Percentiles rank a stretch among this genome's conserved stretches.
Evolutionary conservation across 352 stramenopile species (phyloP).

Genomic region (Elongisporangium anandrum): DNA sequence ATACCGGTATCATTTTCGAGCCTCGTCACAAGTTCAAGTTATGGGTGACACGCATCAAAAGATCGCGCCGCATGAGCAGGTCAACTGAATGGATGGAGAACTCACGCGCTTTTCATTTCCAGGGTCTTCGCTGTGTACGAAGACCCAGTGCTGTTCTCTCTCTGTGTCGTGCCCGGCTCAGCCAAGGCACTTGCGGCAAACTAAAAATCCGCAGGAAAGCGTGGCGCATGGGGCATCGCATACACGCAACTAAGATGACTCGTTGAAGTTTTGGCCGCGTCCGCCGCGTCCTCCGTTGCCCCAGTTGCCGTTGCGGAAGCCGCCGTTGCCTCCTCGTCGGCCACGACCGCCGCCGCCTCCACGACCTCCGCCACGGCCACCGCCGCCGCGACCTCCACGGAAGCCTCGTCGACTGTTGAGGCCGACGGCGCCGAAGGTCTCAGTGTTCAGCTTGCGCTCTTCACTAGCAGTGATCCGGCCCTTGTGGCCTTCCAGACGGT

Average conservation of each 20-base stretch:
- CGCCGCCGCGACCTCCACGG: constrained; percentile 47
- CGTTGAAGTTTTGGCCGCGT: constrained; percentile 2
- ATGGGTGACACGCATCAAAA: neutral
- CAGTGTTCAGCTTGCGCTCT: constrained; percentile 85
- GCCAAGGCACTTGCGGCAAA: neutral
- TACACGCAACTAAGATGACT: neutral
- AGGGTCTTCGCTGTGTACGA: neutral
- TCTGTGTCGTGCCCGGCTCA: neutral
- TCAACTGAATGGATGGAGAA: neutral
- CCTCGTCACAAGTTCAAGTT: no score
- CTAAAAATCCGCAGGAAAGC: neutral
- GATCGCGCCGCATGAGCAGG: neutral
- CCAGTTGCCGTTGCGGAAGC: constrained; percentile 22
- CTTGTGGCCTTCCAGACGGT: constrained; percentile 69
- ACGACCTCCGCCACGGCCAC: constrained; percentile 22
- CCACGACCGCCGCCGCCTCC: constrained; percentile 26
- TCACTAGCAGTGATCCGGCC: constrained; percentile 64
- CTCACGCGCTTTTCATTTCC: neutral
- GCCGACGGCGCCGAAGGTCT: constrained; percentile 85
- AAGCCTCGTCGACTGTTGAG: constrained; percentile 84
- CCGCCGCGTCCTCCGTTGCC: constrained; percentile 8
- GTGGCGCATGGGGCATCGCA: neutral
- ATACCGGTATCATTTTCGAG: neutral
- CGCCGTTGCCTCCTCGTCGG: constrained; percentile 19
- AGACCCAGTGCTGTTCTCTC: neutral